Percentiles rank a stretch among this genome's conserved stretches.
Conservation (phyloP, 2,329 filamentous ascomycete species). For the Hawksworthiomyces lignivorus region DNA sequence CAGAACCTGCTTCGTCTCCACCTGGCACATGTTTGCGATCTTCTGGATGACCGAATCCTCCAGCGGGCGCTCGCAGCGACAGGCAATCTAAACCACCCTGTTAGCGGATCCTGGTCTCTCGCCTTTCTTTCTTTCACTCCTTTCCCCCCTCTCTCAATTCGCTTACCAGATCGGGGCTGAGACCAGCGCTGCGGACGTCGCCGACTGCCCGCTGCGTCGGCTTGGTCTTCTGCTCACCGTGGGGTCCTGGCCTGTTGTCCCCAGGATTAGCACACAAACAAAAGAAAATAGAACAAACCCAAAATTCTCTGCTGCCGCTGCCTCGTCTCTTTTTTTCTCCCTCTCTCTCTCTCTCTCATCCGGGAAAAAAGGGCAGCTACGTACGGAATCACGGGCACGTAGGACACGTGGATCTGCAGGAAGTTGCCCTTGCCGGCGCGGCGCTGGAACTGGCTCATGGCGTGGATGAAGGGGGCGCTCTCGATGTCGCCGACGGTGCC, state of each 20-base stretch:
- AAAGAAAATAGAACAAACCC: no score
- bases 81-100: slow-evolving; percentile 61
- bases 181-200: slow-evolving; percentile 71
- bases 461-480: slow-evolving; percentile 80
- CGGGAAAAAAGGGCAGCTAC: not conserved
- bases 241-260: slow-evolving; percentile 14
- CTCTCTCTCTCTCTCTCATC: not conserved
- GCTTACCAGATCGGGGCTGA: slow-evolving; percentile 60
- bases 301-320: no score
- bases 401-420: slow-evolving; percentile 80
- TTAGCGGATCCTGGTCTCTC: no score
- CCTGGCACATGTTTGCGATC: slow-evolving; percentile 82
- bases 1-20: slow-evolving; percentile 77
- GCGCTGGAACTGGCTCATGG: slow-evolving; percentile 69
- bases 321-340: not conserved
- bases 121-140: not conserved
- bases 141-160: not conserved
- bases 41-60: slow-evolving; percentile 71
- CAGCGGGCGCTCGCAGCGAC: slow-evolving; percentile 74
- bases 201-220: slow-evolving; percentile 89
- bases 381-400: slow-evolving; percentile 58
- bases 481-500: slow-evolving; percentile 75
- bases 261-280: not conserved
- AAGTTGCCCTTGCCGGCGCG: slow-evolving; percentile 72
- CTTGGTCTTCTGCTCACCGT: slow-evolving; percentile 86